A percentile compares a stretch with the other conserved stretches of the same genome.
Evolutionary conservation across 345 rosid genomes (phyloP).

Genomic region (Eucalyptus polybractea): DNA sequence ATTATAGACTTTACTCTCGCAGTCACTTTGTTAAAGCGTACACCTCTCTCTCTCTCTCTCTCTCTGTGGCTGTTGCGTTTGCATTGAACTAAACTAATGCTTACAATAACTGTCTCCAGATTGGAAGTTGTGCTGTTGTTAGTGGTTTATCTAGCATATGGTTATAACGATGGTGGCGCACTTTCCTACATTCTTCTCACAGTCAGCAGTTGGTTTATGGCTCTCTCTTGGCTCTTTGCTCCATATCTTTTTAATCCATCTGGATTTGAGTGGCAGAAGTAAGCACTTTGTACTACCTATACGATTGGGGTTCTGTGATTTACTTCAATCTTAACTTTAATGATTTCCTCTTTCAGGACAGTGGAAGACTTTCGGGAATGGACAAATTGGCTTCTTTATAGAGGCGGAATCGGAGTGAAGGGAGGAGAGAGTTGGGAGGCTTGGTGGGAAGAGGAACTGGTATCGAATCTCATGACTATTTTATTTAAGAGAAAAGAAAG

Average conservation of each 20-base stretch:
- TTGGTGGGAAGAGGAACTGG: conserved; percentile 99
- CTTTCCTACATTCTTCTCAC: conserved; percentile 71
- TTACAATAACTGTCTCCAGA: conserved; percentile 26
- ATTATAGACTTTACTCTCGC: conserved; percentile 92
- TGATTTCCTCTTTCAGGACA: conserved; percentile 29
- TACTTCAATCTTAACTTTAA: neutral
- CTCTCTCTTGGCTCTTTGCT: conserved; percentile 90
- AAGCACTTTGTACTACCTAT: conserved; percentile 6
- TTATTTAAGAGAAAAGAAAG: neutral
- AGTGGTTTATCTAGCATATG: conserved; percentile 78
- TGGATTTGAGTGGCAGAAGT: conserved; percentile 99
- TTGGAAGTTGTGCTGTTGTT: conserved; percentile 77
- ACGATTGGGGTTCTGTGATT: neutral
- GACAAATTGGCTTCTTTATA: conserved; percentile 98
- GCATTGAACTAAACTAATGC: neutral
- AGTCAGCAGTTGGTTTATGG: conserved; percentile 97
- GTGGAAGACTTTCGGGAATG: conserved; percentile 98
- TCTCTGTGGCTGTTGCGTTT: neutral
- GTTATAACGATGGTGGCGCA: conserved; percentile 66
- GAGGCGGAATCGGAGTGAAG: conserved; percentile 99
- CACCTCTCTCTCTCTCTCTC: conserved; percentile 2
- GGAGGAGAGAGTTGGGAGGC: conserved; percentile 99
- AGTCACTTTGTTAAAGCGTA: conserved; percentile 96
- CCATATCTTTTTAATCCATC: conserved; percentile 96
- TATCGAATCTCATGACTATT: conserved; percentile 6